Conservation (phyloP, 345 rosid genomes). For the Trapa bicornis region DNA sequence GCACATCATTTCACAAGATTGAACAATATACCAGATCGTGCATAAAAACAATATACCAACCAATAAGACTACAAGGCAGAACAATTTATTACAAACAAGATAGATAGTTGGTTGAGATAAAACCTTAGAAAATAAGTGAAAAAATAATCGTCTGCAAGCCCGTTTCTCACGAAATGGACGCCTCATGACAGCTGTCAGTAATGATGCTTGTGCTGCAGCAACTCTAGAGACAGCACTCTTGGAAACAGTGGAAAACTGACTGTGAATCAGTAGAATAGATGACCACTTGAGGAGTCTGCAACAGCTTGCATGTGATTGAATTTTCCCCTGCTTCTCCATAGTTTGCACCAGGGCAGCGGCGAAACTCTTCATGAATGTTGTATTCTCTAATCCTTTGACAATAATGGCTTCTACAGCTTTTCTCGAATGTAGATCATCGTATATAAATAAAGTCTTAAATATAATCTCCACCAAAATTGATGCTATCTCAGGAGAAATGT, state of each 20-base stretch:
- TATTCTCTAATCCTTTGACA: constrained; percentile 38
- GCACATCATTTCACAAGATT: not conserved
- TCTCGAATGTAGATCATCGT: constrained; percentile 72
- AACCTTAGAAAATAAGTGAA: constrained; percentile 78
- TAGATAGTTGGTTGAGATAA: constrained; percentile 1
- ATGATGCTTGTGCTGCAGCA: constrained; percentile 62
- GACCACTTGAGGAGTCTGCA: constrained; percentile 79
- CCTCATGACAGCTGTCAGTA: constrained; percentile 49
- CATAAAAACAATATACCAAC: too few relatives aligned
- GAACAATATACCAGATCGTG: not conserved
- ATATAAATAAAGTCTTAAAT: constrained; percentile 55
- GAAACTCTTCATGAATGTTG: constrained; percentile 67
- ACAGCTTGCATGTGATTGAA: constrained; percentile 47
- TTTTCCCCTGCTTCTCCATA: constrained; percentile 69
- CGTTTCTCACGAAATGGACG: constrained; percentile 57
- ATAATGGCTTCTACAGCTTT: constrained; percentile 70
- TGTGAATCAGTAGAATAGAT: constrained; percentile 53
- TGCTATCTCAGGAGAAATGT: constrained; percentile 47
- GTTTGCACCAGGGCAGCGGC: constrained; percentile 74
- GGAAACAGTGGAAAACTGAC: constrained; percentile 63
- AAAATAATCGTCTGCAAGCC: constrained; percentile 55
- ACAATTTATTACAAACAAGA: not conserved
- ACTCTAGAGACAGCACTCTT: constrained; percentile 67
- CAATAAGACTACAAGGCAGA: not conserved
- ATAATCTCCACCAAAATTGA: constrained; percentile 51